Conservation (phyloP, 345 rosid species). For the Eucalyptus polybractea region DNA sequence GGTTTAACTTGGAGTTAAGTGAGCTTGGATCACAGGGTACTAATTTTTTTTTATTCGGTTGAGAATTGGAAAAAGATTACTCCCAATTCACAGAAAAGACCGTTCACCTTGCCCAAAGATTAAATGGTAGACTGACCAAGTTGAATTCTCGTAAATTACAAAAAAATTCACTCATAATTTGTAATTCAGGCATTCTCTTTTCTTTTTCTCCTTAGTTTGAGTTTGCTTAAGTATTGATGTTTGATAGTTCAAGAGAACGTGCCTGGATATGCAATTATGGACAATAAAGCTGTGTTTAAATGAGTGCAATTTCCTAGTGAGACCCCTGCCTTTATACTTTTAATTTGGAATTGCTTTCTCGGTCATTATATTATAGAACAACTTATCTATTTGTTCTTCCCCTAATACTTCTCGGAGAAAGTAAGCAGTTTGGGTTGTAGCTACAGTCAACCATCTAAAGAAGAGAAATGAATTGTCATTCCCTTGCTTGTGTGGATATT, state of each 20-base stretch:
- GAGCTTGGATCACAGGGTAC: neutral
- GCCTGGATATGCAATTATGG: neutral
- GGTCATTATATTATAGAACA: neutral
- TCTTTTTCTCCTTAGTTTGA: neutral
- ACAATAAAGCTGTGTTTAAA: neutral
- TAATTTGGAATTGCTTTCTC: neutral
- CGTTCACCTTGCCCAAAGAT: neutral
- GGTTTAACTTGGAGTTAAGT: neutral
- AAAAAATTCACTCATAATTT: neutral
- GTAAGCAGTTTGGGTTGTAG: neutral
- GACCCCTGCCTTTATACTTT: neutral
- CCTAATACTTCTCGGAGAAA: neutral
- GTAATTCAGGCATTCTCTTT: neutral
- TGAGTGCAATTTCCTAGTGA: neutral
- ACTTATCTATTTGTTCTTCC: neutral
- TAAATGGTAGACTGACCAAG: neutral
- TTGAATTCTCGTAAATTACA: neutral
- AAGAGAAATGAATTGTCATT: neutral
- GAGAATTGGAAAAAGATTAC: neutral
- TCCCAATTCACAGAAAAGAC: neutral
- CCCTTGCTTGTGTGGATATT: neutral
- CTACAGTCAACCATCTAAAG: neutral
- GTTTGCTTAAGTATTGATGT: neutral
- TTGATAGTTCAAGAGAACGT: neutral
- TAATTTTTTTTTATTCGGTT: neutral